Evolutionary conservation across 1,284 basidiomycete species (phyloP).

Genomic region (Neolentinus lepideus): DNA sequence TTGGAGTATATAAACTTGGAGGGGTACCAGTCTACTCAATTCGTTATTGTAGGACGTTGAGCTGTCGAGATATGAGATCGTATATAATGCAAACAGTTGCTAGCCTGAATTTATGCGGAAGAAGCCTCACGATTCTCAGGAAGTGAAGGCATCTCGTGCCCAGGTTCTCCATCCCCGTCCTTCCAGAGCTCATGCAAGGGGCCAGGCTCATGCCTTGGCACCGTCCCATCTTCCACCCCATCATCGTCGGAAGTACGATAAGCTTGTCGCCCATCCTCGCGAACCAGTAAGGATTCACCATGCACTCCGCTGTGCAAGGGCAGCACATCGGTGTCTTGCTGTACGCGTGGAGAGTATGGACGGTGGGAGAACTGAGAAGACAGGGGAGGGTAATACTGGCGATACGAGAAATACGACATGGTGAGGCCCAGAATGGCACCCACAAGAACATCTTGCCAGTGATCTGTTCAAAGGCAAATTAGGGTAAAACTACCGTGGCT

Average conservation of each 20-base stretch:
- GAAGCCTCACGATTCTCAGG: neutral
- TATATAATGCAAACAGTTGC: too few species aligned
- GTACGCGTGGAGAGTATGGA: conserved; percentile 69
- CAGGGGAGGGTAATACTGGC: conserved; percentile 73
- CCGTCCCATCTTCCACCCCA: conserved; percentile 12
- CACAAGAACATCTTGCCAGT: conserved; percentile 85
- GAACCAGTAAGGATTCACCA: neutral
- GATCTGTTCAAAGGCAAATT: conserved; percentile 41
- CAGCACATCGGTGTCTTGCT: conserved; percentile 31
- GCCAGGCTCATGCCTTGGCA: conserved; percentile 21
- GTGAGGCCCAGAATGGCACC: conserved; percentile 72
- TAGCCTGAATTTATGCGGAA: too few species aligned
- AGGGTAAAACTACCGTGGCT: neutral
- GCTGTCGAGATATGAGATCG: too few species aligned
- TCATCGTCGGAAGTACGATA: conserved; percentile 10
- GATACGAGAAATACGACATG: conserved; percentile 75
- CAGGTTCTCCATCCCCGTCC: conserved; percentile 17
- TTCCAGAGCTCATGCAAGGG: conserved; percentile 27
- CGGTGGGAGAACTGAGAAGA: conserved; percentile 55
- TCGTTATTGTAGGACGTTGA: too few species aligned
- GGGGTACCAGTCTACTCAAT: too few species aligned
- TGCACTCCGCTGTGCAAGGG: conserved; percentile 25
- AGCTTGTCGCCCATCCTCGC: conserved; percentile 5
- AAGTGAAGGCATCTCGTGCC: neutral
- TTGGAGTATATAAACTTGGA: too few species aligned